Evolutionary conservation across 2,329 filamentous ascomycete genomes (phyloP), one percentile per base, ranked within the genome.

Genomic region (Aplosporella prunicola): DNA sequence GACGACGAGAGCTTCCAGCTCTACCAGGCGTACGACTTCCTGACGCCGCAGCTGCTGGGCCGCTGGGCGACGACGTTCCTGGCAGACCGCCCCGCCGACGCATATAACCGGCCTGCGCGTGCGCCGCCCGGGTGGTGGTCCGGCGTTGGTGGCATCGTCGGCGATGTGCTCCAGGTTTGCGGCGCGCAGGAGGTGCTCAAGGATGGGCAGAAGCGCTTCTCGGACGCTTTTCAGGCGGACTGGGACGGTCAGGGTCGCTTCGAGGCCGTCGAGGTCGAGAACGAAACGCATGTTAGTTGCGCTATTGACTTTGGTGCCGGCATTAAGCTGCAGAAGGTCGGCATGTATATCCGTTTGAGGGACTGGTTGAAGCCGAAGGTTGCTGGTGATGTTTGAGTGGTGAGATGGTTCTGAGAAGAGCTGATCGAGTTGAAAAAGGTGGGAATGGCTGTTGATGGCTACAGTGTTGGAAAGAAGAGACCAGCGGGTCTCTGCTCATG

Each of bases 301-400:
- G 6, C 32, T 17, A 20, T 25, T 15, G 35, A 38, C 18, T 17
- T 23, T 11, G 8, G 11, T 5, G 5, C 32, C n/a, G 35, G 35
- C 5, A 15, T 38, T 5, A 9, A 9, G 7, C 8, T 29, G n/a
- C 20, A 38, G 13, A 23, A 38, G 4, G 29, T 38, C 9, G 14
- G 11, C 7, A 38, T 31, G 28, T 25, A 27, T 20, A 17, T 26
- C 2, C 22, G 16, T 11, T 18, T 32, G 5, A 22, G 35, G 5
- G 28, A 38, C 9, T 38, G 28, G 35, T 11, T 38, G 27, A 31
- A 20, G 35, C n/a, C n/a, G n/a, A n/a, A n/a, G n/a, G n/a, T n/a
- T n/a, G n/a, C n/a, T n/a, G n/a, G n/a, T n/a, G n/a, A n/a, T n/a
- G n/a, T n/a, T n/a, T n/a, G n/a, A n/a, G n/a, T n/a, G n/a, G n/a